These are phyloP conservation scores for Scleroderma bovista DNA, from an alignment of 768 basidiomycete genomes.

Conservation along the genomic window DNA sequence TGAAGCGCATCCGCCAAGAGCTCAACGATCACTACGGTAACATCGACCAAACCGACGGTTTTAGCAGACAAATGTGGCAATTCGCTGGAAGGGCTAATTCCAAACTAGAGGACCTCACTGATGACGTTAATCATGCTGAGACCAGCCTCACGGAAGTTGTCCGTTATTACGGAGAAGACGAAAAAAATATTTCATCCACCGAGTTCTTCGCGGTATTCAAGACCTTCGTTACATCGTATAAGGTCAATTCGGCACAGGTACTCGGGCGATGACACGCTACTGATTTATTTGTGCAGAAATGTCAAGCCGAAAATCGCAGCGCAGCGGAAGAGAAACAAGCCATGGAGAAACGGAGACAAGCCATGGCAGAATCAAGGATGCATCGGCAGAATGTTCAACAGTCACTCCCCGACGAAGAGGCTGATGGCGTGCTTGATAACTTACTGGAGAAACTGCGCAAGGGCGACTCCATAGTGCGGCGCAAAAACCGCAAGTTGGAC, in stretches of 20 bases:
- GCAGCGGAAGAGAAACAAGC: constrained; percentile 66
- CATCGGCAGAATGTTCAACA: constrained; percentile 47
- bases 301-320: constrained; percentile 72
- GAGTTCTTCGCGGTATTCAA: constrained; percentile 98
- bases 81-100: constrained; percentile 74
- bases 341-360: constrained; percentile 62
- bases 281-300: constrained; percentile 56
- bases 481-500: constrained; percentile 42
- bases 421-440: constrained; percentile 56
- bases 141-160: constrained; percentile 80
- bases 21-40: constrained; percentile 76
- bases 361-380: constrained; percentile 56
- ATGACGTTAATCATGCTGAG: constrained; percentile 84
- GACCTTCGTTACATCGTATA: constrained; percentile 92
- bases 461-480: constrained; percentile 59
- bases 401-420: constrained; percentile 47
- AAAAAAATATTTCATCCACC: constrained; percentile 75
- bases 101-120: constrained; percentile 76
- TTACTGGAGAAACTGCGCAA: constrained; percentile 66
- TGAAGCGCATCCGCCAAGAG: constrained; percentile 78
- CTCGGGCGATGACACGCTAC: constrained; percentile 1
- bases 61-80: constrained; percentile 87
- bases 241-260: constrained; percentile 38
- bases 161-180: constrained; percentile 90
- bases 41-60: constrained; percentile 64